Percentiles rank a stretch among this genome's conserved stretches.
Conservation (phyloP, 2,329 filamentous ascomycete genomes). For the Ophiocordyceps australis region DNA sequence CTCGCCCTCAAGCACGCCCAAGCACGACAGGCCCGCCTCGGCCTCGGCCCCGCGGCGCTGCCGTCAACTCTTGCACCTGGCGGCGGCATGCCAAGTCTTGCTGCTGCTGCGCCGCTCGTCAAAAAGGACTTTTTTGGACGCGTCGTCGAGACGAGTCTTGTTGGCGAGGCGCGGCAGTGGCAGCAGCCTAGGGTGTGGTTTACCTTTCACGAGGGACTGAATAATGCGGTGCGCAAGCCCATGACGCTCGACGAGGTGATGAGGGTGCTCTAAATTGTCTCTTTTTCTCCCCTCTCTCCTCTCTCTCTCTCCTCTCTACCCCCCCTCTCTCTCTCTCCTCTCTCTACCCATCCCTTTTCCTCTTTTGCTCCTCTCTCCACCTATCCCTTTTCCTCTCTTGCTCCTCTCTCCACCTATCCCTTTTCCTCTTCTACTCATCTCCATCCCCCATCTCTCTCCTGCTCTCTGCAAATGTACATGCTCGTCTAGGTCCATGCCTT, state of each 20-base stretch:
- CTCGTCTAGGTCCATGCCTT: too few relatives aligned
- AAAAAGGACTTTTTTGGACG: constrained; percentile 81
- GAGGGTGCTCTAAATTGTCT: constrained; percentile 31
- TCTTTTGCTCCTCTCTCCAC: too few relatives aligned
- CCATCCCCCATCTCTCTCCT: too few relatives aligned
- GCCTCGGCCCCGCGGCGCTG: constrained; percentile 20
- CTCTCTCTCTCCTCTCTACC: too few relatives aligned
- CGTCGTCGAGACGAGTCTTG: constrained; percentile 29
- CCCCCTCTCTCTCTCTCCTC: too few relatives aligned
- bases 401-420: too few relatives aligned
- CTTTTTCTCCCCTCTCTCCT: neutral
- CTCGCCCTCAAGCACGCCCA: constrained; percentile 46
- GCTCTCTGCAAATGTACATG: neutral
- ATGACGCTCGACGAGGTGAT: constrained; percentile 68
- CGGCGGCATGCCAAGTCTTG: too few relatives aligned
- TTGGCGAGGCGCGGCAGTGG: constrained; percentile 14
- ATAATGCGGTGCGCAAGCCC: constrained; percentile 81
- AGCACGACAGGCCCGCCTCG: constrained; percentile 46
- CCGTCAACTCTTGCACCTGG: constrained; percentile 5
- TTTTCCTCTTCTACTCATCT: too few relatives aligned
- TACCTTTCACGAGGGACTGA: constrained; percentile 76
- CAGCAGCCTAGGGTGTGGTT: constrained; percentile 58
- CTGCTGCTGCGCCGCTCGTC: constrained; percentile 16
- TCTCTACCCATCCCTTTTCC: too few relatives aligned
- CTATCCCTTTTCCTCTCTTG: too few relatives aligned